Evolutionary conservation across 139 green algal species (phyloP).

Genomic region (Coelastrella sp.): DNA sequence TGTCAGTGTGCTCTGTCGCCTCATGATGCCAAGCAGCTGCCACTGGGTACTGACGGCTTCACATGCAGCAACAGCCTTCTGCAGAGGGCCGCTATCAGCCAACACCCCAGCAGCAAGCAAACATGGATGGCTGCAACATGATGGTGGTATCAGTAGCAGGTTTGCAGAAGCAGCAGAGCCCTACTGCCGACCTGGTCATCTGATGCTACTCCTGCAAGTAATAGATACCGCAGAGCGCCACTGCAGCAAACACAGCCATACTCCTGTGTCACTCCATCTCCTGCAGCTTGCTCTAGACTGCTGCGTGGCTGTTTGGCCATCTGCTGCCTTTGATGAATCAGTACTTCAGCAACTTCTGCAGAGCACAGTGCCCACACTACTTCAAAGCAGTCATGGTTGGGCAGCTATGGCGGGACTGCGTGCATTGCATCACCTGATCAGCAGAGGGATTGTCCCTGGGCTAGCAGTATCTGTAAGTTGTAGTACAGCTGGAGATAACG

Average conservation of each 20-base stretch:
- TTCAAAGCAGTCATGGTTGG: not conserved
- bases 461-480: too few species aligned
- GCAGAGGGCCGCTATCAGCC: not conserved
- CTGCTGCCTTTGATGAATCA: not conserved
- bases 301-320: constrained; percentile 8
- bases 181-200: not conserved
- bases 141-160: too few species aligned
- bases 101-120: not conserved
- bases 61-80: not conserved
- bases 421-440: not conserved
- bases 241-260: not conserved
- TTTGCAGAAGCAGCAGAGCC: not conserved
- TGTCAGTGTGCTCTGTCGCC: not conserved
- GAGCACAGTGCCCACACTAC: not conserved
- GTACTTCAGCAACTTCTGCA: constrained; percentile 11
- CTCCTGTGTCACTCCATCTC: not conserved
- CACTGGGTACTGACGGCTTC: constrained; percentile 5
- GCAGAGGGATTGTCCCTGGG: too few species aligned
- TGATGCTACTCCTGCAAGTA: constrained; percentile 6
- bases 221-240: not conserved
- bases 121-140: too few species aligned
- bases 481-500: not conserved
- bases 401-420: not conserved
- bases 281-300: constrained; percentile 14
- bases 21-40: constrained; percentile 8